These are phyloP conservation scores for Fusarium anthophilum DNA, from an alignment of 2,329 filamentous ascomycete species.

Conservation along the genomic window DNA sequence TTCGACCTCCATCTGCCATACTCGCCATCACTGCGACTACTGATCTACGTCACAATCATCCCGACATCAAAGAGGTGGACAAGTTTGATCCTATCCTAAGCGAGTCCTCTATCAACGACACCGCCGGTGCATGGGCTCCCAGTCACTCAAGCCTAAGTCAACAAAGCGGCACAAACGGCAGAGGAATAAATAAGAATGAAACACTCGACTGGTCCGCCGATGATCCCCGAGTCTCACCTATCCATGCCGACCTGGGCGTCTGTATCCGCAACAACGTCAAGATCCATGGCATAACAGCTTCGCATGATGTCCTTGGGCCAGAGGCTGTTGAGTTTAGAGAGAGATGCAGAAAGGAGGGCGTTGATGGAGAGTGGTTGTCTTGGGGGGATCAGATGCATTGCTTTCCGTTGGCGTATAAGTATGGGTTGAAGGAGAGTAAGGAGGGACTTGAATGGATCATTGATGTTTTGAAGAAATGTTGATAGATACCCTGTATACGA, in stretches of 20 bases:
- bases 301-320: conserved; percentile 62
- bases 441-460: conserved; percentile 35
- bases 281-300: conserved; percentile 62
- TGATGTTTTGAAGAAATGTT: conserved; percentile 12
- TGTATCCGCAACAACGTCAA: conserved; percentile 49
- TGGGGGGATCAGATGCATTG: conserved; percentile 71
- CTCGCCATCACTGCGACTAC: conserved; percentile 57
- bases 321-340: conserved; percentile 61
- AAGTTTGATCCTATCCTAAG: conserved; percentile 42
- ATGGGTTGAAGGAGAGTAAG: conserved; percentile 57
- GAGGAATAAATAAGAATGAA: accelerated
- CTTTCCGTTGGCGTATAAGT: conserved; percentile 61
- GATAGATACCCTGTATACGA: neutral
- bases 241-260: conserved; percentile 53
- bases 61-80: conserved; percentile 26
- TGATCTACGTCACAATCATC: conserved; percentile 40
- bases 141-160: neutral
- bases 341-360: conserved; percentile 52
- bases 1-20: conserved; percentile 48
- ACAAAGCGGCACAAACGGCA: neutral
- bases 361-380: conserved; percentile 64
- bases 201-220: conserved; percentile 34
- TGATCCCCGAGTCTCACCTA: conserved; percentile 59
- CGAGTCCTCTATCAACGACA: conserved; percentile 22
- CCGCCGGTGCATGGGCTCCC: conserved; percentile 41